Conservation (phyloP, 2,329 filamentous ascomycete genomes). For the Hypoxylon sp. region DNA sequence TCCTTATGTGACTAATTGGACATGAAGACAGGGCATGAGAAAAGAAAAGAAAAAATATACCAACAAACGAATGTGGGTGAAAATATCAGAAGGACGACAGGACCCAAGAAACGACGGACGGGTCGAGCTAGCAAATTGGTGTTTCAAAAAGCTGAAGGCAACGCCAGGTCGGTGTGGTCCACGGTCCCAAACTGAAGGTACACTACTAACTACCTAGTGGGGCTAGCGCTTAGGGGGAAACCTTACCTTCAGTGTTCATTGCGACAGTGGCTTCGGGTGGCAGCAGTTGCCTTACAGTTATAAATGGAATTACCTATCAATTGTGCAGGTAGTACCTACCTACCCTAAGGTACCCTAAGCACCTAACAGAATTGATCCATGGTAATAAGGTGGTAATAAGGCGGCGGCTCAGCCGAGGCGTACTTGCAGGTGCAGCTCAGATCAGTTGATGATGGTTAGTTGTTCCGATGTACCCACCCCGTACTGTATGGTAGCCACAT, state of each 20-base stretch:
- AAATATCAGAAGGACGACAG: constrained; percentile 23
- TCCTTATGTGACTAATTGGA: constrained; percentile 1
- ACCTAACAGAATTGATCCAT: no score
- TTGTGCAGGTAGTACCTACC: neutral
- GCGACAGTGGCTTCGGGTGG: constrained; percentile 16
- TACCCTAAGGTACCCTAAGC: neutral
- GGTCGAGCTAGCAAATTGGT: constrained; percentile 42
- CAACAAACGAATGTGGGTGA: constrained; percentile 38
- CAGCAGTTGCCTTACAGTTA: neutral
- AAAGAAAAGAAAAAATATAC: constrained; percentile 25
- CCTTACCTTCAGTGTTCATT: no score
- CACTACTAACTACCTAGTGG: constrained; percentile 21
- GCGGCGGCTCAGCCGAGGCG: constrained; percentile 43
- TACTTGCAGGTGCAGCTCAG: constrained; percentile 28
- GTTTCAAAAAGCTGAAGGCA: constrained; percentile 44
- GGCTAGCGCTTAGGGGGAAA: constrained; percentile 21
- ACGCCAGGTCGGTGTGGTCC: constrained; percentile 27
- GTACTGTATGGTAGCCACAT: constrained; percentile 17
- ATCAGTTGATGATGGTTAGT: constrained; percentile 20
- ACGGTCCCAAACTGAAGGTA: constrained; percentile 36
- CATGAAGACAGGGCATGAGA: constrained; percentile 24
- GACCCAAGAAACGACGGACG: constrained; percentile 28
- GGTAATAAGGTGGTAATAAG: constrained; percentile 34
- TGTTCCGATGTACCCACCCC: constrained; percentile 17
- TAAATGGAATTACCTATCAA: neutral